These are phyloP conservation scores for Oryza rufipogon DNA, from an alignment of 176 grass and related monocot species.

Conservation along the genomic window DNA sequence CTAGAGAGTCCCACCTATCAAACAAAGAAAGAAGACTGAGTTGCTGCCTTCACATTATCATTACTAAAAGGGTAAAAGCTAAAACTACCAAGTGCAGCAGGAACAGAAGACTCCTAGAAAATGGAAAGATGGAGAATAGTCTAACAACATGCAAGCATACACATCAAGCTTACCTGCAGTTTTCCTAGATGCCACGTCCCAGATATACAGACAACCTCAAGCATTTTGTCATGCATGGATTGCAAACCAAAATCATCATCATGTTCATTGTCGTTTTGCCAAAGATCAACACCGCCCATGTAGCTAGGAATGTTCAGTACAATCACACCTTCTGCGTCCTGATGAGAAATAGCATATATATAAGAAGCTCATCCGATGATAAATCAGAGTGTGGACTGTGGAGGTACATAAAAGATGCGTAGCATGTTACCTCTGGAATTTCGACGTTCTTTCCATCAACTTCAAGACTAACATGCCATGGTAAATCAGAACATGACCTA, in stretches of 20 bases:
- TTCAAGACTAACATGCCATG: conserved; percentile 87
- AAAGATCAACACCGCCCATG: conserved; percentile 98
- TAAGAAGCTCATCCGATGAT: conserved; percentile 32
- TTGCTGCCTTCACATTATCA: not conserved
- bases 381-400: not conserved
- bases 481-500: conserved; percentile 90
- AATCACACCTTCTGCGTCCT: conserved; percentile 96
- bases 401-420: conserved; percentile 21
- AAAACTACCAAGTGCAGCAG: not conserved
- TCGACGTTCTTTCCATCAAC: conserved; percentile 81
- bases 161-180: conserved; percentile 69
- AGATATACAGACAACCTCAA: conserved; percentile 94
- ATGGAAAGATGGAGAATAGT: not conserved
- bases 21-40: conserved; percentile 24
- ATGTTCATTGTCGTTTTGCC: conserved; percentile 73
- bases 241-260: conserved; percentile 75
- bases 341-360: conserved; percentile 37
- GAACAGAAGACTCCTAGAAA: not conserved
- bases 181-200: conserved; percentile 96
- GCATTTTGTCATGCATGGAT: conserved; percentile 86
- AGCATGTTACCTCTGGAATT: conserved; percentile 78
- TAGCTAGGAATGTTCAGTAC: conserved; percentile 93
- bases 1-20: conserved; percentile 86
- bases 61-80: not conserved
- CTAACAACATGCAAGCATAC: conserved; percentile 10